A percentile compares a stretch with the other conserved stretches of the same genome.
Conservation (phyloP, 371 early-diverging fungal genomes). For the Phascolomyces articulosus region DNA sequence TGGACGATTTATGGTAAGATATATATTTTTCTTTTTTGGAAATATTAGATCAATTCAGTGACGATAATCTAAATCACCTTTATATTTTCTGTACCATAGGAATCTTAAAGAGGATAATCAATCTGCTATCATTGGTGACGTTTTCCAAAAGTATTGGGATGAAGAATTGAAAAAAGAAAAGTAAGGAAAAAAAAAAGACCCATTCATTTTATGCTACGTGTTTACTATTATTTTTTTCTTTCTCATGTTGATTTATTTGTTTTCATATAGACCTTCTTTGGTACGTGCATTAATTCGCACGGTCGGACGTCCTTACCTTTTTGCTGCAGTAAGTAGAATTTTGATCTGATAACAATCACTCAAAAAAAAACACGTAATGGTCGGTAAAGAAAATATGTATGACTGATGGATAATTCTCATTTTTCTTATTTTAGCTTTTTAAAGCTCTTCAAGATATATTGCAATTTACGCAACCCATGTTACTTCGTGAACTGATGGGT, state of each 20-base stretch:
- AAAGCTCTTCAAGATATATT: slow-evolving; percentile 82
- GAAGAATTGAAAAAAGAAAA: slow-evolving; percentile 60
- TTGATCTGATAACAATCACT: not conserved
- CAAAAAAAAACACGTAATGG: too few relatives aligned
- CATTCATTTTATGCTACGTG: not conserved
- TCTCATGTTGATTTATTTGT: not conserved
- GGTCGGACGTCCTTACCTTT: slow-evolving; percentile 72
- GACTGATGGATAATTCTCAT: not conserved
- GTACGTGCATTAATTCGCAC: slow-evolving; percentile 63
- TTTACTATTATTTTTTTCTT: not conserved
- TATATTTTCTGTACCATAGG: slow-evolving; percentile 26
- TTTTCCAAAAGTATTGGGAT: slow-evolving; percentile 76
- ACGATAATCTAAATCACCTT: too few relatives aligned
- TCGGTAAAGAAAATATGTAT: too few relatives aligned
- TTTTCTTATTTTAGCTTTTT: slow-evolving; percentile 51
- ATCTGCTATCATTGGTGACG: slow-evolving; percentile 62
- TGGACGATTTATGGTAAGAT: slow-evolving; percentile 80
- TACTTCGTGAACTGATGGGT: slow-evolving; percentile 73
- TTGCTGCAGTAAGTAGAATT: slow-evolving; percentile 54
- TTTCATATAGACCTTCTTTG: slow-evolving; percentile 67
- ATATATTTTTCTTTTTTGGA: slow-evolving; percentile 10
- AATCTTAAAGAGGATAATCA: slow-evolving; percentile 67
- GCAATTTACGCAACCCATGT: slow-evolving; percentile 85
- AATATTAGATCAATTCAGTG: too few relatives aligned
- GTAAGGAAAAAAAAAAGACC: too few relatives aligned